phyloP scores from a whole-genome alignment of 1,139 yeast species.

The Saccharomyces uvarum region DNA sequence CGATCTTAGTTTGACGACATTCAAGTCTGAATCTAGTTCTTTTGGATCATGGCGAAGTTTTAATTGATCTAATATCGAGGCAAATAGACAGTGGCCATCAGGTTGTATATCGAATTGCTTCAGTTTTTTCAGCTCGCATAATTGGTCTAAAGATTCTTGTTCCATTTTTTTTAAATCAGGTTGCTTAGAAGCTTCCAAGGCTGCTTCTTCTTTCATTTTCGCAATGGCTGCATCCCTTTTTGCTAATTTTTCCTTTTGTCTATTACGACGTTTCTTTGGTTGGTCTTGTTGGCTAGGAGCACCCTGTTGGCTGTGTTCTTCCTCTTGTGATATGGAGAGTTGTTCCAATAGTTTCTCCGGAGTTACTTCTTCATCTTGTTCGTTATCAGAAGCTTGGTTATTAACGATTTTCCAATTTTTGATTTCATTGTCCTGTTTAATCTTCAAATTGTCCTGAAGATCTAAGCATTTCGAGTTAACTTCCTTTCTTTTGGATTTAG shows the following conservation, averaged over 20 bases:
- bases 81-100: conserved; percentile 91
- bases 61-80: conserved; percentile 77
- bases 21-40: conserved; percentile 8
- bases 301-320: conserved; percentile 12
- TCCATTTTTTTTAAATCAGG: conserved; percentile 70
- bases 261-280: conserved; percentile 47
- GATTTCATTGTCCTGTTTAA: conserved; percentile 49
- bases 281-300: conserved; percentile 19
- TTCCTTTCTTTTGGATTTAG: conserved; percentile 66
- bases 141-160: conserved; percentile 49
- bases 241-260: conserved; percentile 79
- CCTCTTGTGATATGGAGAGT: conserved; percentile 35
- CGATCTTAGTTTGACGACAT: conserved; percentile 50
- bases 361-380: conserved; percentile 40
- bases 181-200: conserved; percentile 54
- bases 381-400: conserved; percentile 15
- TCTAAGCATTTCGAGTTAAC: conserved; percentile 48
- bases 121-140: conserved; percentile 45
- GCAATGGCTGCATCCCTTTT: conserved; percentile 65
- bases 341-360: conserved; percentile 62
- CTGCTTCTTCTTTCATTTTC: conserved; percentile 58
- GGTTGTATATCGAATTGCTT: conserved; percentile 64
- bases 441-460: conserved; percentile 49
- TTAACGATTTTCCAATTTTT: conserved; percentile 12
- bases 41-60: conserved; percentile 37